Percentiles rank a stretch among this genome's conserved stretches.
These are phyloP conservation scores for Malus sylvestris DNA, from an alignment of 306 rosid genomes.

Conservation along the genomic window DNA sequence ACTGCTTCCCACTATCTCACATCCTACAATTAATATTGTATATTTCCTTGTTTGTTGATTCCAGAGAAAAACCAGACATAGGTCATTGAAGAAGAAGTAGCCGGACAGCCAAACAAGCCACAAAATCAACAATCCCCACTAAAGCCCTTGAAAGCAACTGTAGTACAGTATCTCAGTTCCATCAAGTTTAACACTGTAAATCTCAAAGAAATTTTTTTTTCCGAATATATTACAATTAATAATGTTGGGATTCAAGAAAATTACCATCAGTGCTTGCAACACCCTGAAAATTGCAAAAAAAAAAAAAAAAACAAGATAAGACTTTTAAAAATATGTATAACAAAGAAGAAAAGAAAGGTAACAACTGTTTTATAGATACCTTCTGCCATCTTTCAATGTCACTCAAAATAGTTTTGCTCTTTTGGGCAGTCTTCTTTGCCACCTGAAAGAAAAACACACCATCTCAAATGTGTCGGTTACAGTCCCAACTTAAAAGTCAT, in stretches of 20 bases:
- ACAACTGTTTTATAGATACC: conserved; percentile 37
- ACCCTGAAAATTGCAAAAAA: conserved; percentile 54
- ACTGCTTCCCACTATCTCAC: neutral
- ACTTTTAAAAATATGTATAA: neutral
- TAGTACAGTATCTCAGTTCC: conserved; percentile 1
- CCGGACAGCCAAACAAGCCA: neutral
- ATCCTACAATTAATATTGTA: neutral
- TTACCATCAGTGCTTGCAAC: conserved; percentile 91
- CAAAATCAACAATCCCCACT: neutral
- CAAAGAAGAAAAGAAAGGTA: neutral
- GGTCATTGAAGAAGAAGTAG: neutral
- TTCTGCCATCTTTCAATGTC: conserved; percentile 99
- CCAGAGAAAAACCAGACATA: neutral
- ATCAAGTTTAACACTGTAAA: neutral
- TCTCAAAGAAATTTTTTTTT: neutral
- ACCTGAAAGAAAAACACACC: conserved; percentile 45
- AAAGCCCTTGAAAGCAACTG: neutral
- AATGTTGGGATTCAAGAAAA: conserved; percentile 9
- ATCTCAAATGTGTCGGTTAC: neutral
- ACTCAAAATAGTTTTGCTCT: conserved; percentile 72
- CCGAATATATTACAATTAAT: neutral
- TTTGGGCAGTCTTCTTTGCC: conserved; percentile 92
- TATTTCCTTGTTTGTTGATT: neutral
- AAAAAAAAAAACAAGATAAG: conserved; percentile 12
- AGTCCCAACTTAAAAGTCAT: neutral